Evolutionary conservation across 2,329 filamentous ascomycete genomes (phyloP).

Genomic region (Colletotrichum higginsianum): DNA sequence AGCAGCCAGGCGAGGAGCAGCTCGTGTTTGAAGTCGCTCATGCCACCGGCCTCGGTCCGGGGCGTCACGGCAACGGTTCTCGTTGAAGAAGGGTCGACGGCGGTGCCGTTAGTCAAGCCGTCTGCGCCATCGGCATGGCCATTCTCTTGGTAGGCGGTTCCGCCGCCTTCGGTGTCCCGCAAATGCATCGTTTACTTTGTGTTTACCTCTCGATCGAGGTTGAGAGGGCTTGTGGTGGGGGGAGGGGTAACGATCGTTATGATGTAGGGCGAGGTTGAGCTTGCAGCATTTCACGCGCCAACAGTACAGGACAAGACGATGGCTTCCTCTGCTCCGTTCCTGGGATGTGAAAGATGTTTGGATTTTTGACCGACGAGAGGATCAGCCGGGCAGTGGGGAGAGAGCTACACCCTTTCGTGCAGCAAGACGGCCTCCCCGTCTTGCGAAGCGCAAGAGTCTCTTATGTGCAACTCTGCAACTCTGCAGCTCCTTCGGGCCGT

Average conservation of each 20-base stretch:
- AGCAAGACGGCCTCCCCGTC: conserved; percentile 11
- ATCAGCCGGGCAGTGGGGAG: conserved; percentile 33
- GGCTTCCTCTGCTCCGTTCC: conserved; percentile 7
- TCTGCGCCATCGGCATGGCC: conserved; percentile 20
- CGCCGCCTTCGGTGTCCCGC: conserved; percentile 42
- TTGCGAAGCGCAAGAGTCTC: conserved; percentile 35
- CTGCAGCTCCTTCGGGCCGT: conserved; percentile 11
- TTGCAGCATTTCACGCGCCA: conserved; percentile 34
- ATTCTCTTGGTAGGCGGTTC: conserved; percentile 37
- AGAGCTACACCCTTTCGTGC: conserved; percentile 30
- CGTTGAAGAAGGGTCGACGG: conserved; percentile 37
- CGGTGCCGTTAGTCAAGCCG: conserved; percentile 27
- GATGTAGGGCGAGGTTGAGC: conserved; percentile 19
- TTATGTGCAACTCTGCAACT: conserved; percentile 38
- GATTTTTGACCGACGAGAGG: conserved; percentile 22
- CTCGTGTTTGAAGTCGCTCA: conserved; percentile 39
- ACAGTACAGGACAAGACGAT: conserved; percentile 13
- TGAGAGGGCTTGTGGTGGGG: conserved; percentile 2
- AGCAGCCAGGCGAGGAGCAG: conserved; percentile 46
- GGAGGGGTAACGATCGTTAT: conserved; percentile 31
- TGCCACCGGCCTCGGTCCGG: conserved; percentile 11
- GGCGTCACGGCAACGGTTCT: conserved; percentile 33
- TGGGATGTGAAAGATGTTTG: conserved; percentile 12
- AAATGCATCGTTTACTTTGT: conserved; percentile 41
- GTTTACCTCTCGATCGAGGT: not conserved